These are phyloP conservation scores for Astraeus odoratus DNA, from an alignment of 768 basidiomycete genomes.

Conservation along the genomic window DNA sequence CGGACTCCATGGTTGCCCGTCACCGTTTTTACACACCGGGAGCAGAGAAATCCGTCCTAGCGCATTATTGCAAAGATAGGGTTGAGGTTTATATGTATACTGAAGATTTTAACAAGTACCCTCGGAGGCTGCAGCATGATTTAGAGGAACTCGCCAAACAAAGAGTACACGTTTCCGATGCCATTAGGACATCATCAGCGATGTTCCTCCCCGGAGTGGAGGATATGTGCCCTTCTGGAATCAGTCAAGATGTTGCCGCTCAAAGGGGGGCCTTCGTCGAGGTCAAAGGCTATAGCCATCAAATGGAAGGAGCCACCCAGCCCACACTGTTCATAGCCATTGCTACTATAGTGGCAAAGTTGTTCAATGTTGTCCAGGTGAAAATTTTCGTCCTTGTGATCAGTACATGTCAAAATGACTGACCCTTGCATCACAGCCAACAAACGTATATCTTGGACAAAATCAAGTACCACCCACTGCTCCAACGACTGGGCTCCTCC, in stretches of 20 bases:
- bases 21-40: no score
- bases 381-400: conserved; percentile 12
- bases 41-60: no score
- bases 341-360: conserved; percentile 88
- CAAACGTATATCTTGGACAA: conserved; percentile 91
- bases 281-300: conserved; percentile 82
- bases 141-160: conserved; percentile 50
- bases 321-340: conserved; percentile 95
- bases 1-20: no score
- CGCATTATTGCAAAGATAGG: no score
- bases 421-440: conserved; percentile 53
- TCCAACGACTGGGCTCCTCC: no score
- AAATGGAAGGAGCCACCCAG: conserved; percentile 86
- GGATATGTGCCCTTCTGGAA: conserved; percentile 93
- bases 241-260: conserved; percentile 61
- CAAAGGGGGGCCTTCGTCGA: conserved; percentile 91
- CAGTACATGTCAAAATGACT: not conserved
- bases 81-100: no score
- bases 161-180: conserved; percentile 19
- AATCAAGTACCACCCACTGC: no score
- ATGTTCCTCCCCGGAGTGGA: conserved; percentile 74
- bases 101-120: conserved; percentile 89
- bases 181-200: conserved; percentile 45
- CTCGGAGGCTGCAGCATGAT: conserved; percentile 76
- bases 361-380: conserved; percentile 90